Percentiles rank a stretch among this genome's conserved stretches.
phyloP scores from a whole-genome alignment of 139 green algal genomes.

The Yamagishiella unicocca region DNA sequence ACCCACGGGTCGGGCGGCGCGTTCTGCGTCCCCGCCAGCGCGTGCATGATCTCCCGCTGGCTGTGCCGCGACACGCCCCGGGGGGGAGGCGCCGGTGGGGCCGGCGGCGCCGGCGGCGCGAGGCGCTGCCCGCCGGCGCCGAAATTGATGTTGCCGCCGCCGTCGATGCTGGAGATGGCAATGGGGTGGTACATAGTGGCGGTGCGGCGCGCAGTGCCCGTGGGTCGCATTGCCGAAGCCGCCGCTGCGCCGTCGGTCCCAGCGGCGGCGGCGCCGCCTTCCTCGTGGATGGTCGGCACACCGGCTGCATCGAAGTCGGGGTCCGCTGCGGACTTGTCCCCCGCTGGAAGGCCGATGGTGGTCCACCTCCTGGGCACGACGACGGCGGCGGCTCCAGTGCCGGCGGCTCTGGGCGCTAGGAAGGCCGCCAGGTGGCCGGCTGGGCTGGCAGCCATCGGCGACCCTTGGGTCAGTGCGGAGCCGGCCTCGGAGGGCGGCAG shows the following conservation, averaged over 20 bases:
- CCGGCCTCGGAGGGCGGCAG: conserved; percentile 1
- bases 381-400: not conserved
- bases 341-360: not conserved
- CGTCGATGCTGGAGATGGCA: too few species aligned
- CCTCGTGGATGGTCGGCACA: too few species aligned
- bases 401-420: not conserved
- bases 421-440: not conserved
- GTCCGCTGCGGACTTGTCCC: not conserved
- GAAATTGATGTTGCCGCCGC: too few species aligned
- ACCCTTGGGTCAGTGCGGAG: not conserved
- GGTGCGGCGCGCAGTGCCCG: not conserved
- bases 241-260: not conserved
- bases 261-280: not conserved
- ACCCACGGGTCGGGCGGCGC: conserved; percentile 23
- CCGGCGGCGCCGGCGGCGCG: too few species aligned
- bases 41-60: not conserved
- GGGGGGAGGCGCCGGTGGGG: too few species aligned
- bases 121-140: too few species aligned
- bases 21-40: not conserved
- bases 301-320: too few species aligned
- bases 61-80: not conserved
- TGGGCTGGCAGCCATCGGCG: not conserved
- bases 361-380: conserved; percentile 7
- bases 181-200: not conserved
- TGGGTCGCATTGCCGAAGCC: not conserved